phyloP scores from a whole-genome alignment of 441 rosid genomes.

The Corymbia calophylla region DNA sequence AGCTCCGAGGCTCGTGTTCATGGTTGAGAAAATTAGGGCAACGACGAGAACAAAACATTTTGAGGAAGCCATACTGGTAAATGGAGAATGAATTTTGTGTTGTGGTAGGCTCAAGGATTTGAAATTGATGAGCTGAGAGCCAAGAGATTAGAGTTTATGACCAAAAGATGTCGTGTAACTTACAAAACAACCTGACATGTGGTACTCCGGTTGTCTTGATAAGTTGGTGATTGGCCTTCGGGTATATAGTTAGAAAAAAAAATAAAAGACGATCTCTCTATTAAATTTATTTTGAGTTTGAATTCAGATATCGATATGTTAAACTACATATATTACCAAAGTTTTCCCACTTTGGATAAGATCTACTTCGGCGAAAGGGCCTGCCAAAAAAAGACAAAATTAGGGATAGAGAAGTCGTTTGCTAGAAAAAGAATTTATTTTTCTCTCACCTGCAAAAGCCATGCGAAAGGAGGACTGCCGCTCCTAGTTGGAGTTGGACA shows the following conservation, averaged over 20 bases:
- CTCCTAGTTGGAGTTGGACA: too few species aligned
- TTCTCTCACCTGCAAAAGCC: too few species aligned
- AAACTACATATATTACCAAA: too few species aligned
- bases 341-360: too few species aligned
- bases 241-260: not conserved
- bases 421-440: too few species aligned
- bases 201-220: not conserved
- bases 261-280: not conserved
- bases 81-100: not conserved
- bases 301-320: too few species aligned
- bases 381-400: too few species aligned
- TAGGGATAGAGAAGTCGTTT: too few species aligned
- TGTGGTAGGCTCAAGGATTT: not conserved
- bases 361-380: too few species aligned
- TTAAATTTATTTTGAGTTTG: too few species aligned
- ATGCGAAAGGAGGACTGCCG: too few species aligned
- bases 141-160: not conserved
- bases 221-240: not conserved
- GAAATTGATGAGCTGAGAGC: not conserved
- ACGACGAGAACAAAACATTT: not conserved
- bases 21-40: not conserved
- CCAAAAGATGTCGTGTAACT: not conserved
- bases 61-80: not conserved
- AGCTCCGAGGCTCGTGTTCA: not conserved
- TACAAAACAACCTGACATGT: too few species aligned